Conservation (phyloP, 1,284 basidiomycete genomes). For the Cronartium ribicola region DNA sequence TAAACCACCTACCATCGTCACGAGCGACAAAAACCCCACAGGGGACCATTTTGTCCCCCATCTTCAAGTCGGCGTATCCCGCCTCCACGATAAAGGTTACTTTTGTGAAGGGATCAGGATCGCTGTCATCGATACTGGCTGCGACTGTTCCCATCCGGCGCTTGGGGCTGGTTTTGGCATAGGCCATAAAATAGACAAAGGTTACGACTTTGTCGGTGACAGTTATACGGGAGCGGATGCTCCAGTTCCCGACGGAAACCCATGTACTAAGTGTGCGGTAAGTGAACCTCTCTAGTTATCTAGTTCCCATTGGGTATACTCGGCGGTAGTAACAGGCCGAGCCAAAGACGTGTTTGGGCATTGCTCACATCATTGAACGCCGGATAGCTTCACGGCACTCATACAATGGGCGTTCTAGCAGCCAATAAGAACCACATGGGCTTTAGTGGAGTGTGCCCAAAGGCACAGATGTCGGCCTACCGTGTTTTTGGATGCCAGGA, state of each 20-base stretch:
- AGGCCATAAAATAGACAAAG: constrained; percentile 35
- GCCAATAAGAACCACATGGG: constrained; percentile 46
- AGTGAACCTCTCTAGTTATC: neutral
- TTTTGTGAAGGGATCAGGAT: constrained; percentile 59
- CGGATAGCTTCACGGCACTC: constrained; percentile 42
- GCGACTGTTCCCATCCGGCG: constrained; percentile 62
- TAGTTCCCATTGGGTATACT: neutral
- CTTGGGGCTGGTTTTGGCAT: constrained; percentile 56
- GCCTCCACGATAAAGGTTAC: constrained; percentile 57
- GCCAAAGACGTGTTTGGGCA: neutral
- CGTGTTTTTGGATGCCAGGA: constrained; percentile 54
- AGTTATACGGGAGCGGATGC: constrained; percentile 23
- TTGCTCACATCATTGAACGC: neutral
- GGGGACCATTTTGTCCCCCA: constrained; percentile 35
- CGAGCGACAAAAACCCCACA: neutral
- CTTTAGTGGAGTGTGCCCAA: constrained; percentile 45
- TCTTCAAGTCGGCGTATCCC: constrained; percentile 38
- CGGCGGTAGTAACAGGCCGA: neutral
- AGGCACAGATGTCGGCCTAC: constrained; percentile 45
- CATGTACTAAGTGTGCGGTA: constrained; percentile 39
- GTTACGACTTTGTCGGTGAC: constrained; percentile 40
- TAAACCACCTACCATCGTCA: constrained; percentile 14
- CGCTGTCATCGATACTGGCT: constrained; percentile 56
- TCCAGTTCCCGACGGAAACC: constrained; percentile 34
- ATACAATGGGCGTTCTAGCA: constrained; percentile 45